phyloP scores from a whole-genome alignment of 495 filamentous ascomycete genomes.

The Aspergillus asperescens region DNA sequence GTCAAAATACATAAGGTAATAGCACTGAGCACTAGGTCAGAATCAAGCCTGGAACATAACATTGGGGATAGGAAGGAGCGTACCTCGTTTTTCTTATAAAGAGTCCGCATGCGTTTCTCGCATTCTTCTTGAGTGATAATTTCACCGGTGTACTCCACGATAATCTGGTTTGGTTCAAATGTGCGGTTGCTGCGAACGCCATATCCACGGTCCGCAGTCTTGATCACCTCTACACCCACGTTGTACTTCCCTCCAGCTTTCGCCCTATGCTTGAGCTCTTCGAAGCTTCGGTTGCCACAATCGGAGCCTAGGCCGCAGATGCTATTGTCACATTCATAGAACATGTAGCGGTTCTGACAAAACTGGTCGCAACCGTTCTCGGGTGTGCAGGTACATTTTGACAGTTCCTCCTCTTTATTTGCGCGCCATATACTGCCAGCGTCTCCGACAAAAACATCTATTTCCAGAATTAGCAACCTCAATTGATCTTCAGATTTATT shows the following conservation, averaged over 20 bases:
- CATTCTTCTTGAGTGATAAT: slow-evolving; percentile 93
- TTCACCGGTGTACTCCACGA: slow-evolving; percentile 96
- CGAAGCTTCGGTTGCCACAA: slow-evolving; percentile 86
- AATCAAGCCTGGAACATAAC: background rate
- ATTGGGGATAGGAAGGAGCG: slow-evolving; percentile 19
- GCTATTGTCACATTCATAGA: slow-evolving; percentile 88
- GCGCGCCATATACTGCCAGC: slow-evolving; percentile 81
- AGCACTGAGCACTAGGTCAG: slow-evolving; percentile 56
- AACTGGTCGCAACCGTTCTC: slow-evolving; percentile 79
- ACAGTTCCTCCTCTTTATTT: slow-evolving; percentile 64
- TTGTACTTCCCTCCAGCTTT: slow-evolving; percentile 78
- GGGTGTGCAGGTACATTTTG: slow-evolving; percentile 71
- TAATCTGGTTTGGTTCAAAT: slow-evolving; percentile 87
- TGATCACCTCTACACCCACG: slow-evolving; percentile 89
- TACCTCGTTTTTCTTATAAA: slow-evolving; percentile 89
- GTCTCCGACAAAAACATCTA: slow-evolving; percentile 90
- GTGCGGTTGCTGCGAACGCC: slow-evolving; percentile 85
- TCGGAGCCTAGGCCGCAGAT: slow-evolving; percentile 74
- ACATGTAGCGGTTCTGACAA: slow-evolving; percentile 93
- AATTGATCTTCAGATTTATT: background rate
- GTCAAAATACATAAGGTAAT: slow-evolving; percentile 97
- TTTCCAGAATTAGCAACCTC: slow-evolving; percentile 18
- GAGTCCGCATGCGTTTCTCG: slow-evolving; percentile 83
- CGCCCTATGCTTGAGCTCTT: slow-evolving; percentile 66
- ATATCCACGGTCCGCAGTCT: slow-evolving; percentile 82